Percentiles rank a stretch among this genome's conserved stretches.
Evolutionary conservation across 805 yeast species (phyloP).

Genomic region (Nakazawaea ernobii): DNA sequence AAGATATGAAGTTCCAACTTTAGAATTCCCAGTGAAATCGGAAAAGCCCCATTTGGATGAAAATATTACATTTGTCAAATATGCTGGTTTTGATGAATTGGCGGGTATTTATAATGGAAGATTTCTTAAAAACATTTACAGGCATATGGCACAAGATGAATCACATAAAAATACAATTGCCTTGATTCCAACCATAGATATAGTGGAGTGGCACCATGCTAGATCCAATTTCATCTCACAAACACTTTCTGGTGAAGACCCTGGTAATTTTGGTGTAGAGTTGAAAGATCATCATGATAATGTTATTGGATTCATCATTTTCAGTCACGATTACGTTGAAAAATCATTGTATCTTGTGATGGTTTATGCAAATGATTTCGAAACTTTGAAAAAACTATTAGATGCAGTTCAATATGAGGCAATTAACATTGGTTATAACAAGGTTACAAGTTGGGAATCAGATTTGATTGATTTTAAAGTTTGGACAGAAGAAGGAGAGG

Average conservation of each 20-base stretch:
- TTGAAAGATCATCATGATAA: constrained; percentile 17
- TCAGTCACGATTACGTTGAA: constrained; percentile 32
- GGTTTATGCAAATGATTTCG: constrained; percentile 14
- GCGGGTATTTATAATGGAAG: background rate
- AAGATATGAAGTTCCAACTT: constrained; percentile 16
- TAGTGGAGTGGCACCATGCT: constrained; percentile 38
- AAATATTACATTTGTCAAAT: constrained; percentile 6
- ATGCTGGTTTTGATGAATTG: constrained; percentile 6
- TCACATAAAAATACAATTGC: constrained; percentile 20
- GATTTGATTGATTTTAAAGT: constrained; percentile 18
- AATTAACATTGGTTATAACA: constrained; percentile 10
- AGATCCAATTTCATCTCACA: constrained; percentile 21
- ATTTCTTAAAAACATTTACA: constrained; percentile 12
- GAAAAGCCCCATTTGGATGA: background rate
- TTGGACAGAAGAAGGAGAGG: constrained; percentile 1
- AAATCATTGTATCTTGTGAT: constrained; percentile 15
- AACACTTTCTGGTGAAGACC: constrained; percentile 3
- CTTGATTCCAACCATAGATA: constrained; percentile 31
- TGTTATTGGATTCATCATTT: constrained; percentile 29
- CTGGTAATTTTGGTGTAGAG: constrained; percentile 6
- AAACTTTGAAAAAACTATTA: constrained; percentile 13
- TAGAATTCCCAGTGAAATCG: constrained; percentile 12
- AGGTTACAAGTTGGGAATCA: constrained; percentile 20
- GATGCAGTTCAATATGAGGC: constrained; percentile 12
- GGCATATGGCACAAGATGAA: constrained; percentile 15